Conservation (phyloP, 2,329 filamentous ascomycete species). For the Diaporthe helianthi region DNA sequence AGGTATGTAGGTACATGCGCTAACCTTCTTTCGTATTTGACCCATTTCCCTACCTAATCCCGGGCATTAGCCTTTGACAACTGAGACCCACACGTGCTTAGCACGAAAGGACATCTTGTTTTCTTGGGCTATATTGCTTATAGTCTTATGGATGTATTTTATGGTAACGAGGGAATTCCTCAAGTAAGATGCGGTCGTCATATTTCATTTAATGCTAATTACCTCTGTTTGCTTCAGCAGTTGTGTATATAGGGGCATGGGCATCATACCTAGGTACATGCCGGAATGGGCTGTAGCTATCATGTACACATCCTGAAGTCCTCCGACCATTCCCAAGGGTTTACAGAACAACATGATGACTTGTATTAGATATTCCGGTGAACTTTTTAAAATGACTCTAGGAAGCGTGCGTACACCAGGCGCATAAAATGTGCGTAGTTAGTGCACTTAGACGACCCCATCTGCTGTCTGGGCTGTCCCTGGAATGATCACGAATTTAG, state of each 20-base stretch:
- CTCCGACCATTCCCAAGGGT: neutral
- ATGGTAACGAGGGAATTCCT: too few species aligned
- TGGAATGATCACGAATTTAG: neutral
- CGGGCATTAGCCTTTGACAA: too few species aligned
- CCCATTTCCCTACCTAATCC: neutral
- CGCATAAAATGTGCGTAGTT: neutral
- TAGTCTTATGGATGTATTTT: too few species aligned
- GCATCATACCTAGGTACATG: too few species aligned
- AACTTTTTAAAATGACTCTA: neutral
- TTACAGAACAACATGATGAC: neutral
- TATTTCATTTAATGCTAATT: neutral
- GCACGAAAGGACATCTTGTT: neutral
- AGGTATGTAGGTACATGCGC: neutral
- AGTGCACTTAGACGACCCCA: neutral
- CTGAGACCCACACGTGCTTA: neutral
- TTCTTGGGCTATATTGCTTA: neutral
- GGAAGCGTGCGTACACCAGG: neutral
- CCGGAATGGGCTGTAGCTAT: neutral
- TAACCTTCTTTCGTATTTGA: conserved; percentile 24
- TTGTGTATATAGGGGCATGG: neutral
- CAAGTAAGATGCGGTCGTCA: neutral
- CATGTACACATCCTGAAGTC: neutral
- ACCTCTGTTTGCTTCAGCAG: neutral
- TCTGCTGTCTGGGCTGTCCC: neutral
- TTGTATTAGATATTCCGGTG: neutral